Evolutionary conservation across 1,284 basidiomycete genomes (phyloP).

Genomic region (Retiboletus fuscus): DNA sequence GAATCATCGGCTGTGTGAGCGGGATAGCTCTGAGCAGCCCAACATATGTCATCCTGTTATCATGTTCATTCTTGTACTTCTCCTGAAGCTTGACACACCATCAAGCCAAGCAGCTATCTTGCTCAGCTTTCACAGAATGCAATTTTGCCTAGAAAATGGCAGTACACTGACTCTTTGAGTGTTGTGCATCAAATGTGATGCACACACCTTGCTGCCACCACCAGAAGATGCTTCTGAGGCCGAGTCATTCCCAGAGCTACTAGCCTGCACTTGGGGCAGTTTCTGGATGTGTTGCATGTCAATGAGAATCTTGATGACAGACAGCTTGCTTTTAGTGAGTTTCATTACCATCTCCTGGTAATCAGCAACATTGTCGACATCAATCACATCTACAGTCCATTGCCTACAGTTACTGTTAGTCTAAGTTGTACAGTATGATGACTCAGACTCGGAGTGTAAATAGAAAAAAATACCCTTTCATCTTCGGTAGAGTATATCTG

Average conservation of each 20-base stretch:
- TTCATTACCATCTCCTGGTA: constrained; percentile 30
- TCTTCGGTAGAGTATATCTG: constrained; percentile 5
- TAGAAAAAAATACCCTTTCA: constrained; percentile 9
- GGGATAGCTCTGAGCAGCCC: neutral
- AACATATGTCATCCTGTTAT: constrained; percentile 18
- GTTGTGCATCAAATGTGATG: neutral
- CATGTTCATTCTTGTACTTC: too few relatives aligned
- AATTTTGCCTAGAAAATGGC: constrained; percentile 3
- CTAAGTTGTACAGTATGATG: neutral
- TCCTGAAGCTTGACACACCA: constrained; percentile 15
- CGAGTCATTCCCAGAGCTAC: neutral
- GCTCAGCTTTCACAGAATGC: neutral
- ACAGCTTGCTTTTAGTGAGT: constrained; percentile 4
- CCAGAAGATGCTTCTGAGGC: neutral
- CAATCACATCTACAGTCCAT: neutral
- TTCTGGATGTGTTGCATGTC: constrained; percentile 39
- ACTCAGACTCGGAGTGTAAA: too few relatives aligned
- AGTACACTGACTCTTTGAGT: neutral
- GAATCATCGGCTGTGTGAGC: too few relatives aligned
- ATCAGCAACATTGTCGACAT: constrained; percentile 30
- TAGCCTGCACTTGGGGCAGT: constrained; percentile 5
- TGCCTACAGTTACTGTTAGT: constrained; percentile 17
- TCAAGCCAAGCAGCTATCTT: neutral
- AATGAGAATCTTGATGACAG: neutral
- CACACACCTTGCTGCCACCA: neutral